Percentiles rank a stretch among this genome's conserved stretches.
Conservation (phyloP, 108 stramenopile species). For the Cyclostephanos invisitatus region DNA sequence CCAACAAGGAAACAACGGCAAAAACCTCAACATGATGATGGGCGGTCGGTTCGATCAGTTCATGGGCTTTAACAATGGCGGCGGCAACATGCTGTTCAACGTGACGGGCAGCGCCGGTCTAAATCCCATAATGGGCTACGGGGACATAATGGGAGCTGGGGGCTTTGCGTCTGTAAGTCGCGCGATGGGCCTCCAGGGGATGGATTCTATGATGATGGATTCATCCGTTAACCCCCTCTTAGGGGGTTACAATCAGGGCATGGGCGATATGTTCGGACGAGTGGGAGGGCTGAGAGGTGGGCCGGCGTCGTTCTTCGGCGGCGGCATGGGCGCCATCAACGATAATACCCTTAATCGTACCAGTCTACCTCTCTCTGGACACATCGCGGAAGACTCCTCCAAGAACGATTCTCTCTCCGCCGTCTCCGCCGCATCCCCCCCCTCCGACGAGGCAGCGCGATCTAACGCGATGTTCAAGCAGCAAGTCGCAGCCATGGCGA, state of each 20-base stretch:
- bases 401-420: neutral
- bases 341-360: neutral
- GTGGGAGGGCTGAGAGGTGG: neutral
- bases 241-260: neutral
- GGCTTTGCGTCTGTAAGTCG: neutral
- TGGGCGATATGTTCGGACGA: neutral
- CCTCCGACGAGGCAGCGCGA: conserved; percentile 5
- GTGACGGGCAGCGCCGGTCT: neutral
- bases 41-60: neutral
- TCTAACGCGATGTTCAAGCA: conserved; percentile 40
- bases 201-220: neutral
- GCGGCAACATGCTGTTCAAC: neutral
- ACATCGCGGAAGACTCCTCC: neutral
- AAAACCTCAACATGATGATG: neutral
- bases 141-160: neutral
- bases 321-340: neutral
- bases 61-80: neutral
- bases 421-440: neutral
- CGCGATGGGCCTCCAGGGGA: neutral
- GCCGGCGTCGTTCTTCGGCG: neutral
- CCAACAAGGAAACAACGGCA: neutral
- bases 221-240: neutral
- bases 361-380: neutral
- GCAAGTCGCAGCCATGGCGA: conserved; percentile 49
- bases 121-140: neutral